These are phyloP conservation scores for Pueraria montana DNA, from an alignment of 306 rosid genomes.

Conservation along the genomic window DNA sequence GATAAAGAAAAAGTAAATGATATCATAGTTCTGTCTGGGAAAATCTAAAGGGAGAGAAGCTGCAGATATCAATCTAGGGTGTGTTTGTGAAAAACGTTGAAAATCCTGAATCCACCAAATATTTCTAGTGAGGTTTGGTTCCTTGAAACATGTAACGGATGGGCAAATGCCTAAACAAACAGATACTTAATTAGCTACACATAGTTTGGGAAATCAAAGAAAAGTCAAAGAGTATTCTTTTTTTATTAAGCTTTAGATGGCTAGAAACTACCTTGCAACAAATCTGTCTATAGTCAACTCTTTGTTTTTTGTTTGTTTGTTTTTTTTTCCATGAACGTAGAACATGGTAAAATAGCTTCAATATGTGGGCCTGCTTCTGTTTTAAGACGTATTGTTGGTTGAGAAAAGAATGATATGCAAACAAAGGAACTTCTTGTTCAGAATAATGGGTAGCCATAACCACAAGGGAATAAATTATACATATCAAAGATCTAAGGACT, in stretches of 20 bases:
- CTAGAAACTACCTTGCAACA: slow-evolving; percentile 15
- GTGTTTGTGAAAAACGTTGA: background rate
- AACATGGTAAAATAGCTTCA: slow-evolving; percentile 26
- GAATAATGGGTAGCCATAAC: background rate
- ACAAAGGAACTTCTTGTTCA: slow-evolving; percentile 20
- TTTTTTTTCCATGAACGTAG: background rate
- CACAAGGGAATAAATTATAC: slow-evolving; percentile 1
- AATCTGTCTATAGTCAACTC: background rate
- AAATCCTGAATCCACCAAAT: background rate
- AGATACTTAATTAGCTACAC: background rate
- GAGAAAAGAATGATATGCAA: slow-evolving; percentile 9
- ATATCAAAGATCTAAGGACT: slow-evolving; percentile 28
- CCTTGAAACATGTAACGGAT: background rate
- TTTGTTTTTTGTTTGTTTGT: background rate
- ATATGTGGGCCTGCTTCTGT: background rate
- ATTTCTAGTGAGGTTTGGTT: background rate
- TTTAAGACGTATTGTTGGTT: background rate
- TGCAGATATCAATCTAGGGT: slow-evolving; percentile 4
- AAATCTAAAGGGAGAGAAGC: slow-evolving; percentile 26
- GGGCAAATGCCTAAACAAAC: background rate
- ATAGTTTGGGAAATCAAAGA: slow-evolving; percentile 14
- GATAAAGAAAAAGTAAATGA: slow-evolving; percentile 28
- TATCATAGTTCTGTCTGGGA: background rate
- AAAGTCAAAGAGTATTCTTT: background rate
- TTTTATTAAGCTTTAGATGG: background rate